Evolutionary conservation across 805 yeast genomes (phyloP).

Genomic region (Starmerella cellae): DNA sequence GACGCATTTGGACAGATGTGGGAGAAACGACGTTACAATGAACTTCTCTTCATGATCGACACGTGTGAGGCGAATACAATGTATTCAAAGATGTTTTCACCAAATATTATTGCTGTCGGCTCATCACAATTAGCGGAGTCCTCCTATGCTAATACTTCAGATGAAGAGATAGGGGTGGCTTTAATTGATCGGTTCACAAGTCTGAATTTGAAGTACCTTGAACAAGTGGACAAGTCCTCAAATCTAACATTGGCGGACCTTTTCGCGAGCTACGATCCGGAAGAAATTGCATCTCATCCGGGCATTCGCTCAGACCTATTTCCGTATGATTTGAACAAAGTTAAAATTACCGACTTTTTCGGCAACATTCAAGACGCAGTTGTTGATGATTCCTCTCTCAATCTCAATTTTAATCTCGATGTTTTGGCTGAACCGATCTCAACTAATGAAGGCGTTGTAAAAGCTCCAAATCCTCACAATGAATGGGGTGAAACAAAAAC

Average conservation of each 20-base stretch:
- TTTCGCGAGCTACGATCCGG: slow-evolving; percentile 72
- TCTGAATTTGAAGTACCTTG: slow-evolving; percentile 77
- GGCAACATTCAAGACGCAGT: slow-evolving; percentile 79
- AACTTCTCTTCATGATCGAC: slow-evolving; percentile 93
- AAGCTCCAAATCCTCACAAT: too few species aligned
- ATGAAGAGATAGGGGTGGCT: slow-evolving; percentile 91
- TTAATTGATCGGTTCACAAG: slow-evolving; percentile 95
- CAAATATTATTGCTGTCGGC: slow-evolving; percentile 85
- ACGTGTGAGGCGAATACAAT: slow-evolving; percentile 98
- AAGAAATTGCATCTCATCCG: slow-evolving; percentile 76
- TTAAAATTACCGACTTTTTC: slow-evolving; percentile 79
- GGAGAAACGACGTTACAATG: slow-evolving; percentile 88
- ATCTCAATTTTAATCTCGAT: slow-evolving; percentile 6
- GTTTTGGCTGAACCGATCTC: background rate
- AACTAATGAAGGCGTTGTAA: too few species aligned
- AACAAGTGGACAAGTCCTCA: slow-evolving; percentile 64
- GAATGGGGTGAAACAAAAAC: background rate
- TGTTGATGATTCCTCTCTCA: slow-evolving; percentile 40
- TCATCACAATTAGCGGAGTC: slow-evolving; percentile 78
- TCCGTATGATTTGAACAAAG: slow-evolving; percentile 50
- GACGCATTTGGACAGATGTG: slow-evolving; percentile 96
- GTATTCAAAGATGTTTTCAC: slow-evolving; percentile 85
- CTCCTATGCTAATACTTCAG: slow-evolving; percentile 92
- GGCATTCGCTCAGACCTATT: slow-evolving; percentile 82
- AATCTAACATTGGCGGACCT: slow-evolving; percentile 65